Percentiles rank a stretch among this genome's conserved stretches.
Evolutionary conservation across 805 yeast genomes (phyloP).

Genomic region (Jamesozyma hellenica): DNA sequence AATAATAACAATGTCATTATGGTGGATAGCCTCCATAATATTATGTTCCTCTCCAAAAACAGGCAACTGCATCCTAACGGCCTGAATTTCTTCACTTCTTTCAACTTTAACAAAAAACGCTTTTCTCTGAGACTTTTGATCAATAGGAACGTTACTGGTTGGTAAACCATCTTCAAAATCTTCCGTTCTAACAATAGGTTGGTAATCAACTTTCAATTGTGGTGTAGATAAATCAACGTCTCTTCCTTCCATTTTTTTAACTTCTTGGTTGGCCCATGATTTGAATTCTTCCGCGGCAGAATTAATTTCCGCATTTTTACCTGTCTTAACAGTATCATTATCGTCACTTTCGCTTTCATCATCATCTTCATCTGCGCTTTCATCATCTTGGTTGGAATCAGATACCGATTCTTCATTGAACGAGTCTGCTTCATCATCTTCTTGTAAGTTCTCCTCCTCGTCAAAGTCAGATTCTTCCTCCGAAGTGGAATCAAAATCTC

Average conservation of each 20-base stretch:
- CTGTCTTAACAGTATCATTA: slow-evolving; percentile 23
- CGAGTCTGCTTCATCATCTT: slow-evolving; percentile 16
- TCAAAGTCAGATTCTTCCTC: slow-evolving; percentile 24
- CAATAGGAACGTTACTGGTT: slow-evolving; percentile 51
- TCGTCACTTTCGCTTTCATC: slow-evolving; percentile 4
- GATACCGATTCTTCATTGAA: slow-evolving; percentile 12
- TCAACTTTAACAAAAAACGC: slow-evolving; percentile 60
- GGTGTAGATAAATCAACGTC: slow-evolving; percentile 46
- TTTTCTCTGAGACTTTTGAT: slow-evolving; percentile 40
- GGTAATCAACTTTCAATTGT: slow-evolving; percentile 37
- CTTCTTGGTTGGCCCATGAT: slow-evolving; percentile 77
- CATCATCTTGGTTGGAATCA: background rate
- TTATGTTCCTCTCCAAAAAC: slow-evolving; percentile 84
- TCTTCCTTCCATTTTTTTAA: slow-evolving; percentile 53
- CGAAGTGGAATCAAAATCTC: slow-evolving; percentile 41
- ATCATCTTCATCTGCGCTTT: slow-evolving; percentile 22
- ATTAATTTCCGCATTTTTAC: slow-evolving; percentile 32
- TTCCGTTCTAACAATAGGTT: slow-evolving; percentile 52
- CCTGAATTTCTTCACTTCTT: slow-evolving; percentile 58
- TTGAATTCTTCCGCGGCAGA: slow-evolving; percentile 58
- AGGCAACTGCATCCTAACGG: slow-evolving; percentile 63
- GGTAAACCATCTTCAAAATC: slow-evolving; percentile 65
- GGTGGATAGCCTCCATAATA: slow-evolving; percentile 91
- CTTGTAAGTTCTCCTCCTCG: slow-evolving; percentile 17
- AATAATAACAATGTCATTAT: slow-evolving; percentile 78